These are phyloP conservation scores for Phytophthora colocasiae DNA, from an alignment of 352 stramenopile species.

Conservation along the genomic window DNA sequence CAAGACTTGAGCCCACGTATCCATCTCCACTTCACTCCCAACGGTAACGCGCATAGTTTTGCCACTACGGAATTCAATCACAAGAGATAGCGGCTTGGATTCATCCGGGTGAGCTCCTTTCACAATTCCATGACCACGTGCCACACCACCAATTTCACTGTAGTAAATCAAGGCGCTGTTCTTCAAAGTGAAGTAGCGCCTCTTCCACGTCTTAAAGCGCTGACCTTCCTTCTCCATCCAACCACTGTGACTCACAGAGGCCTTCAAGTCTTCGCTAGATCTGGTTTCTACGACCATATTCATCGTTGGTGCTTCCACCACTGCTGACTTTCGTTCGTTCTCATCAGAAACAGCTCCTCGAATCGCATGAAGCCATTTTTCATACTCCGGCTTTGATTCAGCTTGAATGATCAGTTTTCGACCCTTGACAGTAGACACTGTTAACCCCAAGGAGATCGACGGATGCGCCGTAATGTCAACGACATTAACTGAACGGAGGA, in stretches of 20 bases:
- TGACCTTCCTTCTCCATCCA: conserved; percentile 84
- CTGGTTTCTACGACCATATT: conserved; percentile 12
- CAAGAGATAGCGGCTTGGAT: conserved; percentile 58
- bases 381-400: conserved; percentile 69
- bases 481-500: conserved; percentile 59
- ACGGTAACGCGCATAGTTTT: conserved; percentile 48
- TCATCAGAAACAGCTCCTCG: conserved; percentile 34
- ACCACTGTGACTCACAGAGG: conserved; percentile 47
- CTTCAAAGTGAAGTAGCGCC: conserved; percentile 76
- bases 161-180: conserved; percentile 81
- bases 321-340: conserved; percentile 8
- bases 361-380: conserved; percentile 63
- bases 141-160: conserved; percentile 61
- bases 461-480: conserved; percentile 42
- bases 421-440: conserved; percentile 48
- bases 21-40: conserved; percentile 44
- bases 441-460: conserved; percentile 49
- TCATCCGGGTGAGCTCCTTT: conserved; percentile 48
- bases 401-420: conserved; percentile 69
- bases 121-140: conserved; percentile 68
- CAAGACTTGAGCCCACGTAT: conserved; percentile 57
- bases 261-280: conserved; percentile 34
- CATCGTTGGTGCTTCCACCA: conserved; percentile 16
- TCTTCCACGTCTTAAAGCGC: conserved; percentile 83
- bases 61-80: conserved; percentile 46